Conservation (phyloP, 805 yeast genomes). For the Cyberlindnera suaveolens region DNA sequence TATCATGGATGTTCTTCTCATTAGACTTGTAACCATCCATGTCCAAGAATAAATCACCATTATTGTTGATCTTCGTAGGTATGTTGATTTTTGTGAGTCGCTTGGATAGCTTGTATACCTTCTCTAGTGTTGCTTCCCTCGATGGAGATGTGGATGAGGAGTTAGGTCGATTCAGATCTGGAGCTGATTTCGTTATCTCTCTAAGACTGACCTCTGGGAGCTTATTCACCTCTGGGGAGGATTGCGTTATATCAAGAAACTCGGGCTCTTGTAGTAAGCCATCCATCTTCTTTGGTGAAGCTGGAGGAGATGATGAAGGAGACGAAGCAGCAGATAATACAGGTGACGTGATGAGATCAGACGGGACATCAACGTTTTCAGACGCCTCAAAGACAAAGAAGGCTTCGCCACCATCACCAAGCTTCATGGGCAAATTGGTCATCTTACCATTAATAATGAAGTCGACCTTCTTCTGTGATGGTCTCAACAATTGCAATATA, state of each 20-base stretch:
- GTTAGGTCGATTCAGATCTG: not conserved
- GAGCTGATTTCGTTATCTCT: not conserved
- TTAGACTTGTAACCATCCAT: slow-evolving; percentile 95
- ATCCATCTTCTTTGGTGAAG: slow-evolving; percentile 15
- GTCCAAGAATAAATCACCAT: slow-evolving; percentile 86
- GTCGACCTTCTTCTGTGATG: slow-evolving; percentile 91
- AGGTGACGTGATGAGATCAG: slow-evolving; percentile 47
- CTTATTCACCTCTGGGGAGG: slow-evolving; percentile 12
- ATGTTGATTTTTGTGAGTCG: slow-evolving; percentile 67
- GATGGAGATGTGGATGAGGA: slow-evolving; percentile 14
- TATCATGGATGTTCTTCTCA: slow-evolving; percentile 64
- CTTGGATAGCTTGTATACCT: slow-evolving; percentile 57
- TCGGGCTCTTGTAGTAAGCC: slow-evolving; percentile 39
- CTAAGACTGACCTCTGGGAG: slow-evolving; percentile 1
- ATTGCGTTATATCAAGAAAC: slow-evolving; percentile 37
- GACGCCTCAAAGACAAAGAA: slow-evolving; percentile 90
- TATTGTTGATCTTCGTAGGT: slow-evolving; percentile 80
- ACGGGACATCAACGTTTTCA: slow-evolving; percentile 55
- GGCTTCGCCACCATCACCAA: slow-evolving; percentile 98
- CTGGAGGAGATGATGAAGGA: slow-evolving; percentile 19
- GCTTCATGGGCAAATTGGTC: slow-evolving; percentile 87
- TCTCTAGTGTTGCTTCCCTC: slow-evolving; percentile 43
- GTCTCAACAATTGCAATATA: slow-evolving; percentile 84
- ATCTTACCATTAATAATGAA: slow-evolving; percentile 77
- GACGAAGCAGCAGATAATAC: slow-evolving; percentile 21